Evolutionary conservation across 1,284 basidiomycete species (phyloP), one percentile per base, ranked within the genome.

Genomic region (Coniferiporia weirii): DNA sequence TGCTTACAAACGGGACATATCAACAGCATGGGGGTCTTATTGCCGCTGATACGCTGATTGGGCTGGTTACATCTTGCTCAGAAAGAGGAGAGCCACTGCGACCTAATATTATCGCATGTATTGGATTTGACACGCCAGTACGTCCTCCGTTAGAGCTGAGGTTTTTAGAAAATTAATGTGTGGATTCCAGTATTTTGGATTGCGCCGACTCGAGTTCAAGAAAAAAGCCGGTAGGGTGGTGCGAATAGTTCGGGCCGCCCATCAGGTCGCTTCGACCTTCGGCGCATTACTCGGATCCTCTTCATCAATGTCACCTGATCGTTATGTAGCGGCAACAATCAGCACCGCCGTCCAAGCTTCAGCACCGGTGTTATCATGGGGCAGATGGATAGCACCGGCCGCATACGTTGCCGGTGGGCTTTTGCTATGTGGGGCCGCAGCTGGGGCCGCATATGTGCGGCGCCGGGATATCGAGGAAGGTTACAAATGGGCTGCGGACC

Each of bases 91-190:
- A 83, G 1, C 86, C 87, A 0, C 71, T 94, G 1, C 95, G 93
- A 93, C 93, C 92, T 1, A 83, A 81, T 51, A 87, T 95, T 52
- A 78, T 91, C 40, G 91, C 85, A 4, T 88, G 87, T 62, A 75
- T 93, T 59, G 90, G 94, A 0, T 97, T 89, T 68, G 95, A 98
- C 68, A 96, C 95, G 0, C 95, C 94, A 7, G 92, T 92, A 72
- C 67, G 87, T 70, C 51, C 32, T 13, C 60, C 64, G 52, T 49
- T 49, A 47, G 20, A 6, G 27, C n/a, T n/a, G n/a, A n/a, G n/a
- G n/a, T n/a, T n/a, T n/a, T n/a, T 38, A 5, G 44, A 61, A 27
- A 27, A 27, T 36, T 66, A 46, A 58, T 15, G 43, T 7, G 44
- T 36, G 20, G 59, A 49, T 27, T 34, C 43, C 61, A 95, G 91